Evolutionary conservation across 331 rosid species (phyloP).

Genomic region (Quercus lobata): DNA sequence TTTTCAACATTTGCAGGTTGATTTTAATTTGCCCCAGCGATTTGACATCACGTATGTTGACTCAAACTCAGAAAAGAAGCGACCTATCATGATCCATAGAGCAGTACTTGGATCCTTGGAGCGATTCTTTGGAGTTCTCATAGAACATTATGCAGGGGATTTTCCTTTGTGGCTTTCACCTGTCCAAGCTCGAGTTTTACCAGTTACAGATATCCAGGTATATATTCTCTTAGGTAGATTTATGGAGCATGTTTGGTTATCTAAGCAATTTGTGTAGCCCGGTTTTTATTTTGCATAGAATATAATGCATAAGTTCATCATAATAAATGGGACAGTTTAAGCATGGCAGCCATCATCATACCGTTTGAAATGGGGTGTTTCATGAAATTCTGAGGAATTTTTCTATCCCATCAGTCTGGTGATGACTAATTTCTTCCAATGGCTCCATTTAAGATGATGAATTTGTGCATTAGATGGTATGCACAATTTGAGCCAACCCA

Average conservation of each 20-base stretch:
- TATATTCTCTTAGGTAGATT: background rate
- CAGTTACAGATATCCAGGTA: constrained; percentile 95
- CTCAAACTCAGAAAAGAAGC: constrained; percentile 72
- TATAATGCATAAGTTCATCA: background rate
- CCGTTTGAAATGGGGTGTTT: background rate
- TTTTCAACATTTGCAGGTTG: constrained; percentile 57
- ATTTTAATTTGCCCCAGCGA: constrained; percentile 89
- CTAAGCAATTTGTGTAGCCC: background rate
- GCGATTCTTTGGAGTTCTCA: constrained; percentile 88
- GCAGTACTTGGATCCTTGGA: constrained; percentile 98
- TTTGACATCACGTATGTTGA: constrained; percentile 87
- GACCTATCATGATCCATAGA: constrained; percentile 91
- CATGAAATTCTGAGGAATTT: background rate
- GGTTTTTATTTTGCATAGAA: background rate
- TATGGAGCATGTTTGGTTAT: background rate
- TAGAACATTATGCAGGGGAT: constrained; percentile 96
- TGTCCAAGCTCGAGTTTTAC: constrained; percentile 80
- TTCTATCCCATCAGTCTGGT: background rate
- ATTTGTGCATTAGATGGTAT: background rate
- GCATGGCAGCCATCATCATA: background rate
- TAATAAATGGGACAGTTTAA: background rate
- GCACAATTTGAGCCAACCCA: background rate
- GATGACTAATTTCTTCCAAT: background rate
- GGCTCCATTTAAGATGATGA: background rate
- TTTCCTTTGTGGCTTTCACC: constrained; percentile 98